These are phyloP conservation scores for Sisymbrium altissimum DNA, from an alignment of 345 rosid genomes.

Conservation along the genomic window DNA sequence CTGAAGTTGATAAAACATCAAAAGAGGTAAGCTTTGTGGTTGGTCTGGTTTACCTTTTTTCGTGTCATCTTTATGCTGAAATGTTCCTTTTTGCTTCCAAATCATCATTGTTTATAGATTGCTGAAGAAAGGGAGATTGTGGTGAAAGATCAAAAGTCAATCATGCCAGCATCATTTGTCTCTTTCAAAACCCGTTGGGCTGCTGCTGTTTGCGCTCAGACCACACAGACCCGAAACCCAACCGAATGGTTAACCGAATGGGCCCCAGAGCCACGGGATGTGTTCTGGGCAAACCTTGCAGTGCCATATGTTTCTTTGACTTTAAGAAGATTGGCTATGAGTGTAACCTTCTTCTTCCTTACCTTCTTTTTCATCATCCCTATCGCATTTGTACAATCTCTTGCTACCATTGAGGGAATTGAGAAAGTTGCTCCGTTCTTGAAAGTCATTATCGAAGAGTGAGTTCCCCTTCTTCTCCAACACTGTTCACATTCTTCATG, in stretches of 20 bases:
- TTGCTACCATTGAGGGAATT: constrained; percentile 82
- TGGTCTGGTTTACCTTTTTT: neutral
- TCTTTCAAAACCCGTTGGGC: constrained; percentile 96
- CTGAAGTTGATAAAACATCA: constrained; percentile 65
- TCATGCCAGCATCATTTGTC: constrained; percentile 94
- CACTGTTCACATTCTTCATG: neutral
- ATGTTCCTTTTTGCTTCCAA: neutral
- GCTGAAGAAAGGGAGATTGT: constrained; percentile 60
- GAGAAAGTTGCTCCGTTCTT: constrained; percentile 72
- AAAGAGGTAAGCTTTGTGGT: constrained; percentile 55
- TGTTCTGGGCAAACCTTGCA: constrained; percentile 83
- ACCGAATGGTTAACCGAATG: constrained; percentile 91
- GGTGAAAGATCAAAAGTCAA: constrained; percentile 58
- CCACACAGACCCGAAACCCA: constrained; percentile 84
- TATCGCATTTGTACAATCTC: constrained; percentile 80
- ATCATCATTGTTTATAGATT: constrained; percentile 49
- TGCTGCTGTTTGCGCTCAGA: constrained; percentile 97
- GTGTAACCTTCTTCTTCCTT: constrained; percentile 87
- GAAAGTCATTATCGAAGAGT: constrained; percentile 59
- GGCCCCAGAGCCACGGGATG: constrained; percentile 97
- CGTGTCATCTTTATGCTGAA: neutral
- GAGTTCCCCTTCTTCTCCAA: constrained; percentile 33
- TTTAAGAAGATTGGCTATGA: constrained; percentile 64
- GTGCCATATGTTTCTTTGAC: constrained; percentile 78
- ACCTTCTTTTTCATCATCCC: constrained; percentile 97